Conservation (phyloP, 2,329 filamentous ascomycete species). For the Fusarium phyllophilum region DNA sequence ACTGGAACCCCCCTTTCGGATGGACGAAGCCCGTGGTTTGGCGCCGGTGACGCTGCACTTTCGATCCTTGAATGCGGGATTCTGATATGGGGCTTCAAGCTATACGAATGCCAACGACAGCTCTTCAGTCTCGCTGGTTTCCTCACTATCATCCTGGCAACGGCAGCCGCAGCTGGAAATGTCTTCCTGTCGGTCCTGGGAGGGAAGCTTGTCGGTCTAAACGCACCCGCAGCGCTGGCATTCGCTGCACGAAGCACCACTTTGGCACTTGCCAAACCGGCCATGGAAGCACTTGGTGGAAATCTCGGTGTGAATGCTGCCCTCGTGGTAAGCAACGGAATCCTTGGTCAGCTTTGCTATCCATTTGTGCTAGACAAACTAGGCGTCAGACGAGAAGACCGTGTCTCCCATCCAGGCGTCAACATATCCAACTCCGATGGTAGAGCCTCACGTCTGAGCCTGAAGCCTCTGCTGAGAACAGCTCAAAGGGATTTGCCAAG, state of each 20-base stretch:
- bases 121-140: slow-evolving; percentile 57
- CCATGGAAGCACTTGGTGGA: slow-evolving; percentile 56
- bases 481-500: slow-evolving; percentile 21
- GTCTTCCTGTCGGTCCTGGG: slow-evolving; percentile 54
- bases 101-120: slow-evolving; percentile 60
- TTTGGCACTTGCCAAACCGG: slow-evolving; percentile 60
- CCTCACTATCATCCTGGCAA: slow-evolving; percentile 51
- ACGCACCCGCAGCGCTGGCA: slow-evolving; percentile 50
- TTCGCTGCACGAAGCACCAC: slow-evolving; percentile 64
- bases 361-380: slow-evolving; percentile 49
- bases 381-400: slow-evolving; percentile 32
- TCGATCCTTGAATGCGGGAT: slow-evolving; percentile 63
- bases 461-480: slow-evolving; percentile 5
- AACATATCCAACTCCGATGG: not conserved
- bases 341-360: slow-evolving; percentile 55
- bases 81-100: slow-evolving; percentile 63
- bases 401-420: not conserved
- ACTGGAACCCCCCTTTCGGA: slow-evolving; percentile 8
- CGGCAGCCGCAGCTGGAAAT: slow-evolving; percentile 53
- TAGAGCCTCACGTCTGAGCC: not conserved
- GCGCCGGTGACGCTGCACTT: slow-evolving; percentile 60
- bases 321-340: slow-evolving; percentile 63
- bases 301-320: slow-evolving; percentile 60
- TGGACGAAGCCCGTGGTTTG: slow-evolving; percentile 48
- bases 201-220: slow-evolving; percentile 51